A percentile compares a stretch with the other conserved stretches of the same genome.
These are phyloP conservation scores for Ophiocordyceps robertsii DNA, from an alignment of 2,329 filamentous ascomycete genomes.

Conservation along the genomic window DNA sequence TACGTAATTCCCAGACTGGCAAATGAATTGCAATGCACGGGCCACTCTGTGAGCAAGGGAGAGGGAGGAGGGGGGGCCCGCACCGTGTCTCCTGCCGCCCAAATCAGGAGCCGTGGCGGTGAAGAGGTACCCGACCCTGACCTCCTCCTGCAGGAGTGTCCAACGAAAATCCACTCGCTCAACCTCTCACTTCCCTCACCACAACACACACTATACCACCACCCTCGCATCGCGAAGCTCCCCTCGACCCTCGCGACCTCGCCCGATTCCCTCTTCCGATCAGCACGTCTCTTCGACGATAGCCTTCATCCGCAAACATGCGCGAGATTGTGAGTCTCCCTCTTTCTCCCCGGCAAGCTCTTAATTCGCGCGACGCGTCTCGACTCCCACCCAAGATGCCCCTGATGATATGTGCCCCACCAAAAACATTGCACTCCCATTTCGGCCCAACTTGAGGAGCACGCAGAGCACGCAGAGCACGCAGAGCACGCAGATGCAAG, in stretches of 20 bases:
- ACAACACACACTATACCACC: constrained; percentile 10
- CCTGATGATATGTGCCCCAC: constrained; percentile 24
- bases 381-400: constrained; percentile 11
- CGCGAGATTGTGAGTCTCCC: constrained; percentile 51
- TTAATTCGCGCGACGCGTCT: constrained; percentile 25
- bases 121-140: constrained; percentile 6
- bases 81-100: constrained; percentile 5
- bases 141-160: constrained; percentile 4
- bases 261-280: constrained; percentile 1
- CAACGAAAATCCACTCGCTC: constrained; percentile 13
- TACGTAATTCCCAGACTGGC: too few species aligned
- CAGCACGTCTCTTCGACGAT: constrained; percentile 10
- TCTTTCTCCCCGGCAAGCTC: constrained; percentile 4
- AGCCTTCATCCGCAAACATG: constrained; percentile 34
- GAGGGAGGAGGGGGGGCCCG: constrained; percentile 10
- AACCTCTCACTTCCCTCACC: constrained; percentile 8
- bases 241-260: constrained; percentile 10
- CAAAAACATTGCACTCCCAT: constrained; percentile 7
- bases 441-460: constrained; percentile 1
- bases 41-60: constrained; percentile 20
- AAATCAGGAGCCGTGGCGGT: constrained; percentile 12
- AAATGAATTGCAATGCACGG: constrained; percentile 10
- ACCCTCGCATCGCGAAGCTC: constrained; percentile 17
- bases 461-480: too few species aligned
- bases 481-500: not conserved